Evolutionary conservation across 2,329 filamentous ascomycete species (phyloP).

Genomic region (Diaporthe eres): DNA sequence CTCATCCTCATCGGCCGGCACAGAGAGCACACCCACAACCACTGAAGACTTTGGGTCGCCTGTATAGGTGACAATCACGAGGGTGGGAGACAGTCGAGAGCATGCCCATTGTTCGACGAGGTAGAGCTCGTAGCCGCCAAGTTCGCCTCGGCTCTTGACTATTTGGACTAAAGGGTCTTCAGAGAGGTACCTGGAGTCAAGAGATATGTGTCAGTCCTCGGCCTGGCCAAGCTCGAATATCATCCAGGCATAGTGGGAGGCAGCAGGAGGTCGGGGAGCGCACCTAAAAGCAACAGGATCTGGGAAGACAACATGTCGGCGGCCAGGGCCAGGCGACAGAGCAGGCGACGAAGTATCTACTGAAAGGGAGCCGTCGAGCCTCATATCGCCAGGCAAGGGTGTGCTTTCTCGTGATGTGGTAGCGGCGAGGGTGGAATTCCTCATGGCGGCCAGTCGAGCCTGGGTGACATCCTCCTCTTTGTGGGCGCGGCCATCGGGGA

Average conservation of each 20-base stretch:
- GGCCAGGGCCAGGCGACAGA: constrained; percentile 48
- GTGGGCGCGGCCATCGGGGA: constrained; percentile 50
- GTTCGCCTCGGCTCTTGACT: constrained; percentile 76
- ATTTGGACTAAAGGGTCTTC: constrained; percentile 84
- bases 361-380: constrained; percentile 46
- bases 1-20: constrained; percentile 82
- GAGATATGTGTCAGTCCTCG: constrained; percentile 5
- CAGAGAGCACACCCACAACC: constrained; percentile 83
- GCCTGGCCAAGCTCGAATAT: neutral
- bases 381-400: constrained; percentile 40
- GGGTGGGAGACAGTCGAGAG: constrained; percentile 89
- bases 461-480: constrained; percentile 57
- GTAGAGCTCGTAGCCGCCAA: constrained; percentile 92
- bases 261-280: constrained; percentile 38
- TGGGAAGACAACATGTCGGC: constrained; percentile 68
- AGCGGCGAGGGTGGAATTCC: constrained; percentile 45
- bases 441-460: constrained; percentile 50
- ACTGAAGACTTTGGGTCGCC: constrained; percentile 85
- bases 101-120: constrained; percentile 98
- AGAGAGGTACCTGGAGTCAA: constrained; percentile 77
- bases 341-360: constrained; percentile 43
- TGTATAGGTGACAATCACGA: constrained; percentile 93
- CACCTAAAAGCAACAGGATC: constrained; percentile 72
- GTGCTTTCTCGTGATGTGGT: constrained; percentile 42
- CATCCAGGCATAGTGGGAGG: neutral